Evolutionary conservation across 306 rosid genomes (phyloP), one percentile per base, ranked within the genome.

Genomic region (Lotus japonicus): DNA sequence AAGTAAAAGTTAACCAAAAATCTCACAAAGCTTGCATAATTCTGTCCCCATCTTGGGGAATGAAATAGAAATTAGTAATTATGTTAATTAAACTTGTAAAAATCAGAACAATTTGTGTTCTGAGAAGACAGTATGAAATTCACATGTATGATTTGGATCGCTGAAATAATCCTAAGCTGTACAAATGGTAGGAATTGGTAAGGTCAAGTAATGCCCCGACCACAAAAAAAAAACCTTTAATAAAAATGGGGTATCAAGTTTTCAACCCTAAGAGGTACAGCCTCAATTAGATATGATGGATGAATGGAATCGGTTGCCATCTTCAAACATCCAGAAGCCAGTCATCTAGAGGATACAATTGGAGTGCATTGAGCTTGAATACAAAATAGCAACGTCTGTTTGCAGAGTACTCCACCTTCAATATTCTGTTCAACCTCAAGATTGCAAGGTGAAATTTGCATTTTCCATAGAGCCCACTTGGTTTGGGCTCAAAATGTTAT

Each of bases 131-230:
- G 36, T 31, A 31, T 31, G 75, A 77, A 86, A 81, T 57, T 73
- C 80, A 74, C 74, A 76, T 85, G 86, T 77, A 75, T 83, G 75
- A 64, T 84, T 84, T 75, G 74, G 80, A 84, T 78, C 89, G 55
- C 94, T 83, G 84, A 64, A 85, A 86, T 7, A 78, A 85, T 77
- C 84, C 96, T 87, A 92, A 60, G 45, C 92, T 92, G 95, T 85
- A 85, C 96, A 85, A 73, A 81, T 73, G 76, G 77, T 74, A 78
- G 79, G 71, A 69, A 70, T 70, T 70, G 70, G 65, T 63, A 60
- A 56, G 79, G 87, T 87, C 85, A 72, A 80, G 52, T 76, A 58
- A 74, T 49, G 73, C 82, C 82, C 81, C 71, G 68, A 74, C 82
- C 53, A 57, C 45, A 70, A 74, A 79, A 74, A 79, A 68, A 74